These are phyloP conservation scores for Raffaelea arxii DNA, from an alignment of 2,329 filamentous ascomycete species.

Conservation along the genomic window DNA sequence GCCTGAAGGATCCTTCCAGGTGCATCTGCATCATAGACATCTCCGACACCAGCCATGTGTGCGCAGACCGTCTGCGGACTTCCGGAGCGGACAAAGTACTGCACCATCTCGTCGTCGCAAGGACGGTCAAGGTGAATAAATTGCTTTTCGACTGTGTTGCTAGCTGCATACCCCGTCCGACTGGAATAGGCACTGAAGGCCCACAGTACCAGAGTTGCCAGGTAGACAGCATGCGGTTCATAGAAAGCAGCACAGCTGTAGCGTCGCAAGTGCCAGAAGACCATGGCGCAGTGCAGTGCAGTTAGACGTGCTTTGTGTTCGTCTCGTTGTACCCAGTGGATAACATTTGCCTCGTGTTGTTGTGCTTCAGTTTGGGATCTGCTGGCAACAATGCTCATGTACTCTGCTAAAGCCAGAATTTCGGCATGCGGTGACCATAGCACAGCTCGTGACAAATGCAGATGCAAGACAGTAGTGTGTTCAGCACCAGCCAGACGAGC, in stretches of 20 bases:
- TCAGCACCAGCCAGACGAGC: constrained; percentile 39
- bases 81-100: constrained; percentile 3
- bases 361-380: constrained; percentile 10
- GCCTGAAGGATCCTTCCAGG: not conserved
- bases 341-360: constrained; percentile 18
- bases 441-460: constrained; percentile 43
- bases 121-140: constrained; percentile 4
- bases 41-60: constrained; percentile 1
- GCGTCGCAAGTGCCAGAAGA: constrained; percentile 35
- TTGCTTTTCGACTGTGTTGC: too few species aligned
- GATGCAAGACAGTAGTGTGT: constrained; percentile 43
- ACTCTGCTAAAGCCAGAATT: constrained; percentile 31
- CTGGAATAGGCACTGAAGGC: constrained; percentile 20
- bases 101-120: constrained; percentile 4
- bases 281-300: constrained; percentile 31
- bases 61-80: not conserved
- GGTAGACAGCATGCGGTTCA: constrained; percentile 26
- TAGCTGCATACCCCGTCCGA: too few species aligned
- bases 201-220: constrained; percentile 29
- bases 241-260: constrained; percentile 30
- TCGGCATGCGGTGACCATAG: constrained; percentile 37
- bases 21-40: not conserved
- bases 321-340: constrained; percentile 23
- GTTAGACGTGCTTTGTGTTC: constrained; percentile 32
- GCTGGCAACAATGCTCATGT: constrained; percentile 13